Evolutionary conservation across 176 grass and related monocot genomes (phyloP), one percentile per base, ranked within the genome.

Genomic region (Pontederia crassipes): DNA sequence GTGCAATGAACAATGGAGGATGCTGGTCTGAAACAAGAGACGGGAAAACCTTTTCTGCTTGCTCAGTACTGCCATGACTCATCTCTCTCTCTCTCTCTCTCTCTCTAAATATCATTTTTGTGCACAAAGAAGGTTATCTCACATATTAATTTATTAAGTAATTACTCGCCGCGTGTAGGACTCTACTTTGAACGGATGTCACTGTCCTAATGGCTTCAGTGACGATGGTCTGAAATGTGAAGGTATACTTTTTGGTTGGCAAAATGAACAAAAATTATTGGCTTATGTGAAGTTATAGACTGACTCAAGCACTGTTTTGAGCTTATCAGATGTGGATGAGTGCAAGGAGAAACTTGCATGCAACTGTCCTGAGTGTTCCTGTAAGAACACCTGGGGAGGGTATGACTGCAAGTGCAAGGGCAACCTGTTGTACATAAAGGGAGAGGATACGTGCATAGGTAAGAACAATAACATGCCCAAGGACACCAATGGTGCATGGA

Each of bases 401-500:
- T 91, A 81, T 81, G 84, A 98, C 65, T 98, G 93, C 84, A 75
- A 76, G 32, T 98, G 93, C 79, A 81, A 51, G 2, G 48, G 74
- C 8, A 51, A 78, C 50, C 61, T 72, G 3, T 32, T 98, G 49
- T 98, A 98, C 65, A 83, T 98, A 53, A 77, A 75, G 13, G 77
- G 62, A 8, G 79, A 98, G 75, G 93, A 98, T 70, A 74, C 87
- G 13, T 98, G 87, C 71, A 85, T 86, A 40, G 78, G 85, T 95
- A 55, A 80, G 48, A 18, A 55, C 11, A 65, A 49, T 2, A 1
- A 46, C 12, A 45, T 17, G 2, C 1, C 17, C 10, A 63, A 0
- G 17, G 8, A 16, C 51, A 14, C 11, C 27, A 13, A 12, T 59
- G 9, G 12, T 28, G 8, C 28, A 16, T 9, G 18, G 45, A 2